Evolutionary conservation across 192 early-diverging fungal genomes (phyloP).

Genomic region (Coemansia sp.): DNA sequence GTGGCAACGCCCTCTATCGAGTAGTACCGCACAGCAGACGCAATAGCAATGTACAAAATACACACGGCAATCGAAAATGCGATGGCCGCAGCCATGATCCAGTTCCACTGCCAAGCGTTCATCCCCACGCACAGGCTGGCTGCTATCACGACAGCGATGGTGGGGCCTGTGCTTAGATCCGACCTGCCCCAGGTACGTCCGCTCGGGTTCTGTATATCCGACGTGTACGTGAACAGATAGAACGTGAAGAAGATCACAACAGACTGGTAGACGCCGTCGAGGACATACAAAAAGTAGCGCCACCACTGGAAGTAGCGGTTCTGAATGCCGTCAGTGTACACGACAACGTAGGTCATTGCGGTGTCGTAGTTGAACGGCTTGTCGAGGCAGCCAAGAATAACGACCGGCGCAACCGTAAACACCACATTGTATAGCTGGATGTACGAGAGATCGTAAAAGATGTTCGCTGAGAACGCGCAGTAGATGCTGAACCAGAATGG

Average conservation of each 20-base stretch:
- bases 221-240: constrained; percentile 60
- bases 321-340: constrained; percentile 84
- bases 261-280: constrained; percentile 93
- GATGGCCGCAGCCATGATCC: constrained; percentile 66
- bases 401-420: constrained; percentile 67
- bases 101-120: constrained; percentile 86
- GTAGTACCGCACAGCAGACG: constrained; percentile 58
- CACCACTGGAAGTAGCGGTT: constrained; percentile 78
- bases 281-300: constrained; percentile 83
- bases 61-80: constrained; percentile 65
- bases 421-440: constrained; percentile 85
- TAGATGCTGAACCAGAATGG: constrained; percentile 95
- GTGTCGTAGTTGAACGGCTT: constrained; percentile 52
- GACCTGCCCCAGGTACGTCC: constrained; percentile 61
- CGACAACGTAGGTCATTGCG: constrained; percentile 58
- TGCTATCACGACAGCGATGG: constrained; percentile 72
- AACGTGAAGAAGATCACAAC: constrained; percentile 81
- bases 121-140: constrained; percentile 79
- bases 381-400: constrained; percentile 59
- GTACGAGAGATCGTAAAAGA: constrained; percentile 93
- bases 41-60: constrained; percentile 66
- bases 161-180: constrained; percentile 78
- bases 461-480: constrained; percentile 84
- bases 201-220: constrained; percentile 51
- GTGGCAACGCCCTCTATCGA: constrained; percentile 70